Evolutionary conservation across 164 flowering plant species (phyloP).

Genomic region (Cinnamomum chago): DNA sequence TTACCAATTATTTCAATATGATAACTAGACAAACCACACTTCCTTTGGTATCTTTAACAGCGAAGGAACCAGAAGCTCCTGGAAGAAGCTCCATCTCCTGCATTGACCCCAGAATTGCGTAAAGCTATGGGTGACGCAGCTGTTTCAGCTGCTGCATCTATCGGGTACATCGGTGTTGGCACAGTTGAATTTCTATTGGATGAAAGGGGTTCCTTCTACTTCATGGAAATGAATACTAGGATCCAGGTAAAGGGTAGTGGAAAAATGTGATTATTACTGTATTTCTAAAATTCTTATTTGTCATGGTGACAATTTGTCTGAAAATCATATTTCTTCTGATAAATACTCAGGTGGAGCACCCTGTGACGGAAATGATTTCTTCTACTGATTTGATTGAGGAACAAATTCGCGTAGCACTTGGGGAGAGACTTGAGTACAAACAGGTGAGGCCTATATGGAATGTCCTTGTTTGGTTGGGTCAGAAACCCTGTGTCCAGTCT

Average conservation of each 20-base stretch:
- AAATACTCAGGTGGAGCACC: constrained; percentile 84
- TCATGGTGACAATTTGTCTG: not conserved
- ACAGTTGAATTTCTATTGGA: constrained; percentile 95
- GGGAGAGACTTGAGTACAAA: constrained; percentile 77
- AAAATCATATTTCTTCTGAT: constrained; percentile 3
- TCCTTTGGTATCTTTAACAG: constrained; percentile 31
- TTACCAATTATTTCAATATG: too few relatives aligned
- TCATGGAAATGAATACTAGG: constrained; percentile 99
- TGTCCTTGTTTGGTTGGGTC: not conserved
- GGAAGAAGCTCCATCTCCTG: constrained; percentile 99
- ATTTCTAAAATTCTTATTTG: not conserved
- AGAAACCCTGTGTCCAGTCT: not conserved
- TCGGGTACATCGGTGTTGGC: constrained; percentile 97
- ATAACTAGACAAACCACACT: not conserved
- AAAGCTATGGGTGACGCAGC: constrained; percentile 99
- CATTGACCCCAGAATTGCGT: constrained; percentile 82
- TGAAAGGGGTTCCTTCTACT: constrained; percentile 96
- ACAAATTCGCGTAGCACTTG: constrained; percentile 92
- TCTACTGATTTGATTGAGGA: constrained; percentile 96
- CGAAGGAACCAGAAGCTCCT: constrained; percentile 93
- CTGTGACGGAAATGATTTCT: constrained; percentile 96
- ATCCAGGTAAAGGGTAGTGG: constrained; percentile 65
- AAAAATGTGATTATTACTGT: not conserved
- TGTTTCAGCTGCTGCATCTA: constrained; percentile 96
- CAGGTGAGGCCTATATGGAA: constrained; percentile 44